Evolutionary conservation across 2,329 filamentous ascomycete species (phyloP).

Genomic region (Calonectria henricotiae): DNA sequence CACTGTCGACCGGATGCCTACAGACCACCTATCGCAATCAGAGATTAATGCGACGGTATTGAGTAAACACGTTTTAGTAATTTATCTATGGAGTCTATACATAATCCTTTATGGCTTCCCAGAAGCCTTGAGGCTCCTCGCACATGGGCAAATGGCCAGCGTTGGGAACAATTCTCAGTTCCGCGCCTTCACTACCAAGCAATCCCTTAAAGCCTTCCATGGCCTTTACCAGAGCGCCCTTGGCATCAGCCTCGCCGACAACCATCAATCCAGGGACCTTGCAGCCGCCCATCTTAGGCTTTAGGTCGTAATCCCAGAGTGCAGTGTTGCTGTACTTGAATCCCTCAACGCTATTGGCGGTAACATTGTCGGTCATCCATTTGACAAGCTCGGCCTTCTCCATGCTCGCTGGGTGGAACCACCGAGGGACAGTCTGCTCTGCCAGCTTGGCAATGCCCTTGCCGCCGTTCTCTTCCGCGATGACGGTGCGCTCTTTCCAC

Average conservation of each 20-base stretch:
- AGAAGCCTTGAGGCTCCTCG: constrained; percentile 80
- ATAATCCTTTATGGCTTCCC: constrained; percentile 74
- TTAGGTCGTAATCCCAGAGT: constrained; percentile 81
- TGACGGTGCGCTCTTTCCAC: constrained; percentile 83
- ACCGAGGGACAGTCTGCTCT: constrained; percentile 79
- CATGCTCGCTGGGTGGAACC: constrained; percentile 79
- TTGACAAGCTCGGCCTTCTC: constrained; percentile 65
- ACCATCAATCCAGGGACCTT: constrained; percentile 77
- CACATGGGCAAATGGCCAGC: constrained; percentile 90
- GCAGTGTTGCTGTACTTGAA: constrained; percentile 80
- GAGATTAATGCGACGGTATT: no score
- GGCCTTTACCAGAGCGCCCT: constrained; percentile 80
- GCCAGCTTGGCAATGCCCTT: constrained; percentile 79
- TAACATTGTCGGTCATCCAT: constrained; percentile 79
- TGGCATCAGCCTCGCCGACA: constrained; percentile 81
- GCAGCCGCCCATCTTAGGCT: constrained; percentile 69
- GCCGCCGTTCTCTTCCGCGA: constrained; percentile 74
- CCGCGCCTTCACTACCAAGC: constrained; percentile 70
- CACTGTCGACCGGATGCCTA: no score
- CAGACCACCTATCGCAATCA: no score
- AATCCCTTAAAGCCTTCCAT: constrained; percentile 82
- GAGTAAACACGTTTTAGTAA: not conserved
- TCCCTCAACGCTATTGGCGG: constrained; percentile 78
- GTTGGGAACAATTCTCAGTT: constrained; percentile 77
- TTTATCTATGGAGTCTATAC: constrained; percentile 57